Evolutionary conservation across 176 grass and related monocot genomes (phyloP).

Genomic region (Carex littledalei): DNA sequence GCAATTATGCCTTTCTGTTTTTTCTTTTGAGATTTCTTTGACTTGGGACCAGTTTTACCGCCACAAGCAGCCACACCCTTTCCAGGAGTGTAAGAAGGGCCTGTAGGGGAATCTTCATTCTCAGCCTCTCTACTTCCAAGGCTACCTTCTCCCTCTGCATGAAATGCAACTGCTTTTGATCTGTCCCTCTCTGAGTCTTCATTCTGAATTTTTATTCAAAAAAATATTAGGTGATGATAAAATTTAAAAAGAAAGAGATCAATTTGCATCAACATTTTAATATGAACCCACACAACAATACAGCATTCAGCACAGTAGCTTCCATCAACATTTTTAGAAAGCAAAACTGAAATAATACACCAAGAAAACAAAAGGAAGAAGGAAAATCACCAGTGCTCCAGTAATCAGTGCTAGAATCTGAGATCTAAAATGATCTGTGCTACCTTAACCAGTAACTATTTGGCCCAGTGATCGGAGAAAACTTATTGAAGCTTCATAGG

Average conservation of each 20-base stretch:
- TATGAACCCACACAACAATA: background rate
- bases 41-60: conserved; percentile 47
- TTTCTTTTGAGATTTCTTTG: conserved; percentile 51
- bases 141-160: conserved; percentile 71
- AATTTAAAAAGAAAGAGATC: conserved; percentile 9
- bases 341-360: background rate
- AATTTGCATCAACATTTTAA: background rate
- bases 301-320: background rate
- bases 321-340: conserved; percentile 1
- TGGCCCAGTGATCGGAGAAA: background rate
- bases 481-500: background rate
- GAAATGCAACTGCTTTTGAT: conserved; percentile 66
- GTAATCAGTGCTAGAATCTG: background rate
- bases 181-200: conserved; percentile 71
- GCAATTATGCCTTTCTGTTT: conserved; percentile 40
- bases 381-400: background rate
- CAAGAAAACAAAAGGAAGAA: background rate
- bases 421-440: background rate
- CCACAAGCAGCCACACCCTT: conserved; percentile 39
- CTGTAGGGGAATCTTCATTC: conserved; percentile 54
- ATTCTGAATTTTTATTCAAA: conserved; percentile 44
- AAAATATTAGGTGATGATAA: conserved; percentile 9
- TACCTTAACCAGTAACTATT: background rate
- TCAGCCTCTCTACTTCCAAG: conserved; percentile 88
- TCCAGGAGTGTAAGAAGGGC: conserved; percentile 31